Base-by-base conservation (phyloP, 148 eudicot genomes). In the Diospyros lotus region DNA sequence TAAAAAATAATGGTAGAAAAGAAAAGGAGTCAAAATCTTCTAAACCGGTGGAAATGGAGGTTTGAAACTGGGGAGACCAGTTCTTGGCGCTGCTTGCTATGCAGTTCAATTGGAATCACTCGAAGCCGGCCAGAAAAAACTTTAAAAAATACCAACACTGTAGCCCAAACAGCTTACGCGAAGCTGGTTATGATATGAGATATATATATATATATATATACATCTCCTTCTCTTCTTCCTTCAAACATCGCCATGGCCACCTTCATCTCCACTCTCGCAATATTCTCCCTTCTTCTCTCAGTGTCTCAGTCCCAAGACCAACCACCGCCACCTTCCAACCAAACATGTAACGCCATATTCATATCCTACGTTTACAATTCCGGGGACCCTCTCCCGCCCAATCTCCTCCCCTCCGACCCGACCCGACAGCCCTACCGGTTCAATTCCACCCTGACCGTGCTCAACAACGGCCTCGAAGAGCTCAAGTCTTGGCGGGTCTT, bases 401-500 rank as follows among this genome's bases (percentile, higher is more conserved):
- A 2, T 1, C 44, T 70, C 40, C 44, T 63, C 7, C 12, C 64
- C 3, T 14, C 68, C 40, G 70, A 71, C 56, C 51, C 77, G 46
- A 56, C 59, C 44, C 63, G 59, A 15, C 87, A 87, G 71, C 83
- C 90, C 5, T 87, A 84, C 83, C 28, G 72, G 10, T 87, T 87
- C 75, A 69, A 78, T 6, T 87, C 90, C 1, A 69, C 54, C 2
- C 81, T 87, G 4, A 54, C 77, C 1, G 46, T 82, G 2, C 77
- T 60, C 54, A 87, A 87, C 70, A 81, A 78, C 54, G 87, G 80
- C 4, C 69, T 50, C 1, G 78, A 73, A 0, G 82, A 81, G 71
- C 83, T 87, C n/a, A 80, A 79, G 14, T 69, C 79, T 44, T 87
- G 90, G 90, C 71, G 85, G 75, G 84, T 79, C 41, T 81, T 71